Percentiles rank a stretch among this genome's conserved stretches.
Conservation (phyloP, 2,329 filamentous ascomycete species). For the Ophiostoma pallidulum region DNA sequence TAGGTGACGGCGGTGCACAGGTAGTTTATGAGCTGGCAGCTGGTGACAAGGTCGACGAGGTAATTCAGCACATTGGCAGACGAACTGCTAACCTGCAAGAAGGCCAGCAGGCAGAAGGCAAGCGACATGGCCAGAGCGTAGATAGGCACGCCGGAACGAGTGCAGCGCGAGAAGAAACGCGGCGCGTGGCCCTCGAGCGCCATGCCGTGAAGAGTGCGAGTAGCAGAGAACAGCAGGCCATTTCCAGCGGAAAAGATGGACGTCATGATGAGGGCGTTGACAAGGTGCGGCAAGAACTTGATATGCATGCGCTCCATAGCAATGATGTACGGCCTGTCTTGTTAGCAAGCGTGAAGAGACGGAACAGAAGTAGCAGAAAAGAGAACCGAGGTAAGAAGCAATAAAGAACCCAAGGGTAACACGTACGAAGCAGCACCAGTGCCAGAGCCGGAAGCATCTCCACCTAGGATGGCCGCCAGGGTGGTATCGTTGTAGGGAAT, state of each 20-base stretch:
- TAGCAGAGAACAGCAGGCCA: constrained; percentile 52
- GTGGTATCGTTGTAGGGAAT: constrained; percentile 50
- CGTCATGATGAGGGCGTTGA: constrained; percentile 52
- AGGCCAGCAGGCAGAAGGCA: constrained; percentile 52
- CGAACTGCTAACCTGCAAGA: constrained; percentile 48
- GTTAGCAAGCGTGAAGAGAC: too few species aligned
- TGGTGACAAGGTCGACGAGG: constrained; percentile 51
- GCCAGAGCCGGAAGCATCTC: constrained; percentile 39
- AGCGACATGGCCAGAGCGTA: constrained; percentile 44
- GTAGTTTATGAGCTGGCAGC: constrained; percentile 51
- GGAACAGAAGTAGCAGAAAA: too few species aligned
- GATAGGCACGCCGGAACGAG: constrained; percentile 50
- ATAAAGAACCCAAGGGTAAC: too few species aligned
- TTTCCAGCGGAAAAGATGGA: constrained; percentile 53
- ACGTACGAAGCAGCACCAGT: constrained; percentile 47
- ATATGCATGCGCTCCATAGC: constrained; percentile 51
- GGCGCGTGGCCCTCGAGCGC: constrained; percentile 47
- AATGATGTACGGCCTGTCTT: constrained; percentile 37
- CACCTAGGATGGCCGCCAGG: constrained; percentile 41
- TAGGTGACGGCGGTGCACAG: constrained; percentile 48
- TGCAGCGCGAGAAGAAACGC: constrained; percentile 42
- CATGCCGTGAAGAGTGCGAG: constrained; percentile 50
- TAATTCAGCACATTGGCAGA: constrained; percentile 49
- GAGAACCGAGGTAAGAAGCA: too few species aligned
- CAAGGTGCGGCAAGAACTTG: constrained; percentile 44